Conservation (phyloP, 805 yeast species). For the Kluyveromyces dobzhanskii region DNA sequence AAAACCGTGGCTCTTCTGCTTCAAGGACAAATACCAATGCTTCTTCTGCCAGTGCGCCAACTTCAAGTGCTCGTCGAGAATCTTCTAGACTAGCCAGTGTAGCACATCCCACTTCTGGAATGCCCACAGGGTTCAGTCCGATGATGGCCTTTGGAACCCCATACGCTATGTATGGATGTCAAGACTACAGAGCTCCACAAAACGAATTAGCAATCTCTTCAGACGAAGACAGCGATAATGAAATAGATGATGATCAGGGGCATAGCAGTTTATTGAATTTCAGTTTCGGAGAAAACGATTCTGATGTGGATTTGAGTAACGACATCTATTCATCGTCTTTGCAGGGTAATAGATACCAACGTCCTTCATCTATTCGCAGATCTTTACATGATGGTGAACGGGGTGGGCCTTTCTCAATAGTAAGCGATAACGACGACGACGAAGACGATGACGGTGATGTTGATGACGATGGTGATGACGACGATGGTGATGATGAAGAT, state of each 20-base stretch:
- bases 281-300: not conserved
- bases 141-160: slow-evolving; percentile 4
- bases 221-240: slow-evolving; percentile 4
- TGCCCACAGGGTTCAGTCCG: slow-evolving; percentile 4
- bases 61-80: not conserved
- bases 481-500: slow-evolving; percentile 8
- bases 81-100: not conserved
- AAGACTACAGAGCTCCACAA: not conserved
- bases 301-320: not conserved
- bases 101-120: not conserved
- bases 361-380: not conserved
- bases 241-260: slow-evolving; percentile 2
- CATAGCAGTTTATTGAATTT: not conserved
- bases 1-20: too few relatives aligned
- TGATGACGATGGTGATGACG: slow-evolving; percentile 4
- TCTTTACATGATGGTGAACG: not conserved
- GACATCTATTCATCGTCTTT: not conserved
- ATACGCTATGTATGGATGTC: slow-evolving; percentile 1
- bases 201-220: slow-evolving; percentile 1
- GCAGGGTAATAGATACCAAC: not conserved
- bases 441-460: slow-evolving; percentile 6
- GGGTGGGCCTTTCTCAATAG: not conserved
- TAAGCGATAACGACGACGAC: slow-evolving; percentile 6
- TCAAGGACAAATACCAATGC: too few relatives aligned
- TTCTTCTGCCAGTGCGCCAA: too few relatives aligned